Conservation (phyloP, 495 filamentous ascomycete genomes). For the Annulohypoxylon bovei region DNA sequence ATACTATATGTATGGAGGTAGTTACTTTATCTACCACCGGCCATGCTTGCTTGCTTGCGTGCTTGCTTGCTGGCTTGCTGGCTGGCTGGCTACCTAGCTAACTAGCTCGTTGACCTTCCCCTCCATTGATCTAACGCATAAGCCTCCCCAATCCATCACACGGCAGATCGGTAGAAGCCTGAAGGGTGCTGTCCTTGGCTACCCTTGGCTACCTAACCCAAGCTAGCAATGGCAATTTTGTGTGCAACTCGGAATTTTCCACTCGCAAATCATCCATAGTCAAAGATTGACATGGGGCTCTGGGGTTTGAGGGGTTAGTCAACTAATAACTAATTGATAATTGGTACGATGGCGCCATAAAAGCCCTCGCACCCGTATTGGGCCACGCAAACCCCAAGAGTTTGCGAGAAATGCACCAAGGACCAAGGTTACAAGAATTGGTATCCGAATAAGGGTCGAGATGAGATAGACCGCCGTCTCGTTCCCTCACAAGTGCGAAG, state of each 20-base stretch:
- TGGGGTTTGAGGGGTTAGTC: constrained; percentile 4
- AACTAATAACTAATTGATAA: too few species aligned
- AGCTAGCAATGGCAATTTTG: constrained; percentile 19
- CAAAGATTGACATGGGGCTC: constrained; percentile 7
- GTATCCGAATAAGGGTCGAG: constrained; percentile 17
- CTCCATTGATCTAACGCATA: constrained; percentile 37
- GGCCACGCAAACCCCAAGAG: constrained; percentile 20
- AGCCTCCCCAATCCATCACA: constrained; percentile 32
- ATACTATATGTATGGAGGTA: too few species aligned
- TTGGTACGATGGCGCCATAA: constrained; percentile 26
- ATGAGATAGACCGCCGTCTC: constrained; percentile 14
- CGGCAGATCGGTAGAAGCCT: constrained; percentile 41
- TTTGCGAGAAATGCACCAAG: constrained; percentile 14
- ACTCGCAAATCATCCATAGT: constrained; percentile 21
- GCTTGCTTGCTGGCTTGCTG: background rate
- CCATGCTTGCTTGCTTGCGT: background rate
- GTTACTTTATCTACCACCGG: constrained; percentile 22
- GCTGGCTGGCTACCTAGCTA: background rate
- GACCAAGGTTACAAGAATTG: constrained; percentile 6
- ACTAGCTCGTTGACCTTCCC: constrained; percentile 27
- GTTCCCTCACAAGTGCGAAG: constrained; percentile 1
- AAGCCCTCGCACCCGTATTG: constrained; percentile 12
- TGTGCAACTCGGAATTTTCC: constrained; percentile 30
- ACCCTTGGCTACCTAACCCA: constrained; percentile 5
- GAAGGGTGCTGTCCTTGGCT: constrained; percentile 26